These are phyloP conservation scores for Sclerotinia subarctica DNA, from an alignment of 2,329 filamentous ascomycete genomes.

Conservation along the genomic window DNA sequence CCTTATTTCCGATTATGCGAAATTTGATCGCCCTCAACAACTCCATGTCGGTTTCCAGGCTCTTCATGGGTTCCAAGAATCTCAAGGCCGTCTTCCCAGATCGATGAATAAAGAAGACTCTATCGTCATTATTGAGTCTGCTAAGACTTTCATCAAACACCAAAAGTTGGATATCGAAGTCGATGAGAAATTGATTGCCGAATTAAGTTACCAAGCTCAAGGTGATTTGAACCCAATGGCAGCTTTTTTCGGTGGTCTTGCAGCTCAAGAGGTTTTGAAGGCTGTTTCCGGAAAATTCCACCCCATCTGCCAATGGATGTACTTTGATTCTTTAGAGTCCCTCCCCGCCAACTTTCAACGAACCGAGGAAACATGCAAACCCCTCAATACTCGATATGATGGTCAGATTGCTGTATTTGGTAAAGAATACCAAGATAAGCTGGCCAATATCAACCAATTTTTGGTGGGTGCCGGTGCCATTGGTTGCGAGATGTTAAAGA, in stretches of 20 bases:
- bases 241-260: conserved; percentile 89
- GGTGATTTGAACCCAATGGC: conserved; percentile 91
- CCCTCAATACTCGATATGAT: conserved; percentile 82
- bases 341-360: conserved; percentile 72
- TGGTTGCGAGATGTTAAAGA: conserved; percentile 98
- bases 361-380: conserved; percentile 84
- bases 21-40: conserved; percentile 91
- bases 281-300: conserved; percentile 97
- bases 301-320: conserved; percentile 93
- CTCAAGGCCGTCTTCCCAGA: conserved; percentile 71
- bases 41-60: conserved; percentile 92
- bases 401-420: conserved; percentile 97
- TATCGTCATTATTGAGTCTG: conserved; percentile 68
- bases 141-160: conserved; percentile 69
- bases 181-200: conserved; percentile 87
- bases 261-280: conserved; percentile 93
- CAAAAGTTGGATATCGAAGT: conserved; percentile 79
- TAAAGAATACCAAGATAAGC: conserved; percentile 88
- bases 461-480: conserved; percentile 95
- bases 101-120: conserved; percentile 86
- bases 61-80: conserved; percentile 77
- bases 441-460: conserved; percentile 87
- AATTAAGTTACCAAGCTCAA: conserved; percentile 89
- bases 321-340: conserved; percentile 97
- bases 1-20: conserved; percentile 91